Evolutionary conservation across 208 protist species (phyloP).

Genomic region (Trypanosoma mega): DNA sequence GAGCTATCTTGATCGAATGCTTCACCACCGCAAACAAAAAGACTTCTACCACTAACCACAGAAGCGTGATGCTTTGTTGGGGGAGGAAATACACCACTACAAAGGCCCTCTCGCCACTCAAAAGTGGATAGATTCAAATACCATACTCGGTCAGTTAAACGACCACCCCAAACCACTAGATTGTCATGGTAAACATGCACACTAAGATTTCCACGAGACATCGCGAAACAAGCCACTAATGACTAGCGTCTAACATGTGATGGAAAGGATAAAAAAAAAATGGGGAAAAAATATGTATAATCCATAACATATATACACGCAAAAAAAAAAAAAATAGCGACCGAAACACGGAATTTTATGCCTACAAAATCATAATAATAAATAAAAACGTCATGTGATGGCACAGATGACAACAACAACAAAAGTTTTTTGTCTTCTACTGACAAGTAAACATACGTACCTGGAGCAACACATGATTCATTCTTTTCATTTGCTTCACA

Average conservation of each 20-base stretch:
- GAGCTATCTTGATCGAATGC: background rate
- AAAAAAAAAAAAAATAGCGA: constrained; percentile 18
- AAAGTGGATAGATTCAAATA: constrained; percentile 21
- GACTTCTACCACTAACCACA: background rate
- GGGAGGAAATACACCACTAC: constrained; percentile 13
- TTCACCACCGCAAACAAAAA: constrained; percentile 18
- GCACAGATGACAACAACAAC: too few relatives aligned
- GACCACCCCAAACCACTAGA: constrained; percentile 1
- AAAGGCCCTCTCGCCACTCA: constrained; percentile 14
- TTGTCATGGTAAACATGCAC: constrained; percentile 19
- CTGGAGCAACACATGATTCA: too few relatives aligned
- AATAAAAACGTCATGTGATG: too few relatives aligned
- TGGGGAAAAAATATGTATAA: background rate
- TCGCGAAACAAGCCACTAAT: too few relatives aligned
- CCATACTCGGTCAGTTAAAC: constrained; percentile 16
- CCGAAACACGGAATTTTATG: background rate
- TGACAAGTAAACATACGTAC: too few relatives aligned
- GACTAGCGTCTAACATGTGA: background rate
- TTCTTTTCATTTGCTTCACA: too few relatives aligned
- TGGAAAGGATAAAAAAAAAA: constrained; percentile 2
- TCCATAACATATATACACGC: constrained; percentile 3
- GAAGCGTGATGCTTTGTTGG: constrained; percentile 14
- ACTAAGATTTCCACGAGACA: background rate
- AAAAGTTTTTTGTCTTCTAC: too few relatives aligned
- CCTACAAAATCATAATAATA: too few relatives aligned